Evolutionary conservation across 108 stramenopile species (phyloP).

Genomic region (Poteriospumella lacustris): DNA sequence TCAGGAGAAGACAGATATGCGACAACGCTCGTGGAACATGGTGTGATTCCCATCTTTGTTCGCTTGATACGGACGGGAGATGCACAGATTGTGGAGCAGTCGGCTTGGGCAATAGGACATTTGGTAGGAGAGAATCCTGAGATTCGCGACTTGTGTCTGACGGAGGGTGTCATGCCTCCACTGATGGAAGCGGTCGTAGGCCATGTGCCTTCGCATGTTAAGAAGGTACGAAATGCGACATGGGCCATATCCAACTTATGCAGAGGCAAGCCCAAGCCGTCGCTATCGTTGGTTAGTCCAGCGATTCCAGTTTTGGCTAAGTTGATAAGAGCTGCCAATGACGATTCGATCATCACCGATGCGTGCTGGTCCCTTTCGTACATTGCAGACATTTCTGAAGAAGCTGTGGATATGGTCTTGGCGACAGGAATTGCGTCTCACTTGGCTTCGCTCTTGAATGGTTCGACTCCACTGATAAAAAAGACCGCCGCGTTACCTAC

Average conservation of each 20-base stretch:
- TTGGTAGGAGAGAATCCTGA: slow-evolving; percentile 75
- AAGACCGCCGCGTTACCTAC: slow-evolving; percentile 93
- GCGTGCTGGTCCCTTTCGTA: slow-evolving; percentile 81
- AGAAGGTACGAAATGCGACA: slow-evolving; percentile 67
- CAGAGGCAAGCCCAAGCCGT: slow-evolving; percentile 80
- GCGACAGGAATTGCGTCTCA: slow-evolving; percentile 85
- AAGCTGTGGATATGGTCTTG: slow-evolving; percentile 95
- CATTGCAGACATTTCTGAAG: slow-evolving; percentile 85
- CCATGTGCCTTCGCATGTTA: slow-evolving; percentile 61
- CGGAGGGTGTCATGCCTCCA: slow-evolving; percentile 54
- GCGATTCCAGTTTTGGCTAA: slow-evolving; percentile 58
- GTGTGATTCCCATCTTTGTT: slow-evolving; percentile 64
- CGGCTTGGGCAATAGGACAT: slow-evolving; percentile 89
- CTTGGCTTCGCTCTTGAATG: slow-evolving; percentile 82
- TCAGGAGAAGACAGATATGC: too few species aligned
- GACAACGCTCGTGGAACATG: slow-evolving; percentile 56
- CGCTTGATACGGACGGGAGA: slow-evolving; percentile 55
- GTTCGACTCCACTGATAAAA: too few species aligned
- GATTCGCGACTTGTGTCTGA: slow-evolving; percentile 65
- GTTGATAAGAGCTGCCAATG: slow-evolving; percentile 34
- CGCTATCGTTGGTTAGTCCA: slow-evolving; percentile 44
- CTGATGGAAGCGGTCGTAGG: slow-evolving; percentile 64
- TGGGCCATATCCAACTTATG: slow-evolving; percentile 90
- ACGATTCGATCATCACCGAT: slow-evolving; percentile 57
- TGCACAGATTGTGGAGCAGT: slow-evolving; percentile 81